A percentile compares a stretch with the other conserved stretches of the same genome.
phyloP scores from a whole-genome alignment of 441 rosid species.

The Hura crepitans region DNA sequence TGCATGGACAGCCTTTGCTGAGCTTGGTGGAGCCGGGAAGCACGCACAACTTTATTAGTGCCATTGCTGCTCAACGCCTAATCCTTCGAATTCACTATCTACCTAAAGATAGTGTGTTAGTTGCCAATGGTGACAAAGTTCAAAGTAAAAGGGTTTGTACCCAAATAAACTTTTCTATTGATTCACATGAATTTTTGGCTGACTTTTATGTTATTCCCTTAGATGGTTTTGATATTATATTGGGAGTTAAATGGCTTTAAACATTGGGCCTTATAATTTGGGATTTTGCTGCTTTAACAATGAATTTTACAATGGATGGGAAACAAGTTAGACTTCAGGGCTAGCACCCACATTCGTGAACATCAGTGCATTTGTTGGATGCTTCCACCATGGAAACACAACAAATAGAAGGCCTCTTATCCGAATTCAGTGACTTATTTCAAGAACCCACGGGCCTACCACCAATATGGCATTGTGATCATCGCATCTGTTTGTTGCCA shows the following conservation, averaged over 20 bases:
- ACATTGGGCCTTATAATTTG: not conserved
- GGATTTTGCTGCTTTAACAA: not conserved
- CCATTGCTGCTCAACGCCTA: not conserved
- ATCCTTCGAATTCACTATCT: not conserved
- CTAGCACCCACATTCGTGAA: accelerated
- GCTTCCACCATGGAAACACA: too few species aligned
- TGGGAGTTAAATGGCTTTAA: not conserved
- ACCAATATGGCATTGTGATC: not conserved
- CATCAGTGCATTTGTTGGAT: too few species aligned
- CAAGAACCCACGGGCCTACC: not conserved
- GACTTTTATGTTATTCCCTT: not conserved
- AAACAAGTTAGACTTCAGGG: not conserved
- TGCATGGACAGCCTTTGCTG: not conserved
- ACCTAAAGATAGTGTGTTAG: not conserved
- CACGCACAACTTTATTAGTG: not conserved
- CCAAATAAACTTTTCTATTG: not conserved
- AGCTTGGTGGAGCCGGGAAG: not conserved
- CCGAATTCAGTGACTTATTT: not conserved
- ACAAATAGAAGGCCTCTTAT: not conserved
- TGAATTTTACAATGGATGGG: not conserved
- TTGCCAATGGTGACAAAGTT: not conserved
- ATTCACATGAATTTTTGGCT: not conserved
- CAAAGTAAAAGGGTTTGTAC: not conserved
- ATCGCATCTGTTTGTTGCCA: not conserved
- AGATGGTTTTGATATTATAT: not conserved